Evolutionary conservation across 371 early-diverging fungal species (phyloP), one percentile per base, ranked within the genome.

Genomic region (Mortierella sp.): DNA sequence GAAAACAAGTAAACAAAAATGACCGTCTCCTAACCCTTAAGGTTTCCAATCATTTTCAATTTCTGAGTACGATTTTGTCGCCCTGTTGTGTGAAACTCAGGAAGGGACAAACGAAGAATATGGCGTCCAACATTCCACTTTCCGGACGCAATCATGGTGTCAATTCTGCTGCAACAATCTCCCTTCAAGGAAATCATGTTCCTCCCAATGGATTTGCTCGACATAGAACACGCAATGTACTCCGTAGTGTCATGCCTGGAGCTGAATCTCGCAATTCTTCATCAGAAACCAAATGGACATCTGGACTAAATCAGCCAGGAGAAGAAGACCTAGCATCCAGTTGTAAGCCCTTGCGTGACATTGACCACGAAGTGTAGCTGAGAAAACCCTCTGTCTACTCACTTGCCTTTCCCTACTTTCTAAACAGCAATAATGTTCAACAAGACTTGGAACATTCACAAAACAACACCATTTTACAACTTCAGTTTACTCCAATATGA

Each of bases 391-490:
- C 47, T 62, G 9, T 59, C 52, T 47, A 35, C 43, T 51, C 45
- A n/a, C 63, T 24, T 59, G 3, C 59, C 64, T 28, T 45, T 49
- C 20, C 26, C 10, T 32, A n/a, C 47, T 43, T n/a, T 22, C 40
- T 5, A 10, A 32, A 43, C 32, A 76, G 76, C 70, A 9, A 47
- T 37, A 5, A 22, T 81, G 14, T 67, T 62, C 58, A 73, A 63
- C 77, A 81, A 73, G 59, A 76, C 83, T 10, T 81, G 83, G 83
- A 81, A 54, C 24, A 63, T 73, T 9, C 52, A 76, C 73, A 75
- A 64, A 45, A 76, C 83, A 14, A 81, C 83, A 0, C 83, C 76
- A 0, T 81, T 81, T 54, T 81, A 66, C 66, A 52, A 60, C 52
- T 76, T 66, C 54, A 40, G 64, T 37, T 20, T 12, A 14, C 14